phyloP scores from a whole-genome alignment of 306 rosid genomes.

The Urtica urens region DNA sequence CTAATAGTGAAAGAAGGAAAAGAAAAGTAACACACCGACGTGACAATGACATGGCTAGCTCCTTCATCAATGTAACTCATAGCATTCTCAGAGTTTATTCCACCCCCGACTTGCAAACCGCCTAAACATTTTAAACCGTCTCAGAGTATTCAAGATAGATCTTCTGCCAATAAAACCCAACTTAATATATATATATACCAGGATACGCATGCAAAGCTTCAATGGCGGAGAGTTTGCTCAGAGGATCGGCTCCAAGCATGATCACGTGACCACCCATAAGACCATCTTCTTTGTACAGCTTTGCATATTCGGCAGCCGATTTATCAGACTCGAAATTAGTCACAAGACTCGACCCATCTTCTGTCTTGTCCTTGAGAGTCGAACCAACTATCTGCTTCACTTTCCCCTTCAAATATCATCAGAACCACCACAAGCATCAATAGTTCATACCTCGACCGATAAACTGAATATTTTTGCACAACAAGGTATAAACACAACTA shows the following conservation, averaged over 20 bases:
- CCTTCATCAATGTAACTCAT: conserved; percentile 66
- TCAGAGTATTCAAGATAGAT: conserved; percentile 55
- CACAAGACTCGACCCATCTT: conserved; percentile 47
- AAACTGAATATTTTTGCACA: not conserved
- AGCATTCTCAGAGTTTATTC: conserved; percentile 82
- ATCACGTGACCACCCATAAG: conserved; percentile 82
- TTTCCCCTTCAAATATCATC: conserved; percentile 43
- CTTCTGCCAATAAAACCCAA: not conserved
- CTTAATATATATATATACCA: conserved; percentile 26
- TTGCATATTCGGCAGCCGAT: conserved; percentile 74
- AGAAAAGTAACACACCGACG: conserved; percentile 47
- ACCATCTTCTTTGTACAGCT: conserved; percentile 60
- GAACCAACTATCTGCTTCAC: conserved; percentile 96
- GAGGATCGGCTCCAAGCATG: conserved; percentile 90
- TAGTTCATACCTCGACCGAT: not conserved
- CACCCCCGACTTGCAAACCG: conserved; percentile 92
- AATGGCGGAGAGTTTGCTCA: conserved; percentile 61
- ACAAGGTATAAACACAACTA: too few relatives aligned
- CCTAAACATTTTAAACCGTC: conserved; percentile 52
- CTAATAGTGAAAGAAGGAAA: conserved; percentile 6
- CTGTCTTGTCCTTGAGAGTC: conserved; percentile 62
- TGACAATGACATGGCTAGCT: conserved; percentile 95
- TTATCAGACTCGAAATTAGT: conserved; percentile 86
- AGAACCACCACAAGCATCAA: not conserved
- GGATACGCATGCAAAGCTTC: conserved; percentile 84